Evolutionary conservation across 306 rosid species (phyloP), one percentile per base, ranked within the genome.

Genomic region (Glycine latifolia): DNA sequence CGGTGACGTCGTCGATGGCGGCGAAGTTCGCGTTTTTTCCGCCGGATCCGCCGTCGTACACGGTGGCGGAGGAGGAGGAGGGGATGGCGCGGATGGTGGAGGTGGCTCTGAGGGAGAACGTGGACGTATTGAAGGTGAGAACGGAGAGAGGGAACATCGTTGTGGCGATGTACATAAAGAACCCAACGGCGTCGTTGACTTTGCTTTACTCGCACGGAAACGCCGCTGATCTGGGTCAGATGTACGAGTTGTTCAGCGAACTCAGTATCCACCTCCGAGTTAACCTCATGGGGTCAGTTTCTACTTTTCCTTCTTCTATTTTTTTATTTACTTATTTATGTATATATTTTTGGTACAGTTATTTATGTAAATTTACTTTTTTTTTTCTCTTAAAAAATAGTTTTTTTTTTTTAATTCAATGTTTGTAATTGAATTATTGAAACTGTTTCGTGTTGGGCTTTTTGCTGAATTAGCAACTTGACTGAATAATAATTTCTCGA

Each of bases 141-240:
- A 73, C 78, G 53, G 78, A 41, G 78, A 73, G 67, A 55, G 78
- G 78, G 15, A 73, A 73, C 67, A 73, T 39, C 10, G 53, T 73
- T 0, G 67, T 73, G 39, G 78, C 78, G 53, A 39, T 73, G 78
- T 73, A 73, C 6, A 56, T 73, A 4, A 73, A 73, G 78, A 73
- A 73, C 1, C 78, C 78, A 6, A 41, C 67, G 53, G 78, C 78
- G 16, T 54, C 66, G 53, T 59, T 73, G 67, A 73, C 78, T 41
- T 55, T 73, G 67, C 78, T 73, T 73, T 73, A 73, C 67, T 73
- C 78, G 17, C 78, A 73, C 78, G 78, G 78, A 41, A 73, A 73
- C 78, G 78, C 78, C 7, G 67, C 78, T 73, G 78, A 73, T 73
- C 78, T 73, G 78, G 78, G 78, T 73, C 78, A 73, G 78, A 73